Base-by-base conservation (phyloP, 306 rosid genomes). In the Quercus wislizeni region DNA sequence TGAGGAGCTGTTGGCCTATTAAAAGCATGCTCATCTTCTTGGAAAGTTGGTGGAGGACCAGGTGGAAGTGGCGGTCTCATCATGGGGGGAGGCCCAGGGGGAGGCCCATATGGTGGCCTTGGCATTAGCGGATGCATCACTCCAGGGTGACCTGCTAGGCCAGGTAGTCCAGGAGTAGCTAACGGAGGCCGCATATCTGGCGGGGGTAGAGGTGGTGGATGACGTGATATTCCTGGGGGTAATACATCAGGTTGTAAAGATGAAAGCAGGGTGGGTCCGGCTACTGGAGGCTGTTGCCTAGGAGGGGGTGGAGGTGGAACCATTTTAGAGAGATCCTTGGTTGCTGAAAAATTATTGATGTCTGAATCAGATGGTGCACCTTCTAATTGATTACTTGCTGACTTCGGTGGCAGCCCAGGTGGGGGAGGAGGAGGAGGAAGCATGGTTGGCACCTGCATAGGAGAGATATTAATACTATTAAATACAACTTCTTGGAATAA, bases 51-150 rank as follows among this genome's bases (percentile, higher is more conserved):
- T 74, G 99, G 99, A 79, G 99, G 99, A 35, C 99, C 99, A 56
- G 99, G 99, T 64, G 99, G 99, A 82, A 93, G 97, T 59, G 98
- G 99, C 1, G 99, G 99, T 85, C 93, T 91, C 99, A 90, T 89
- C 98, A 96, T 93, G 76, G 96, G 98, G 72, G 95, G 97, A 78
- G 91, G 99, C 67, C 99, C 99, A 70, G 94, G 96, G 27, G 96
- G 99, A 80, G 96, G 94, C 70, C 99, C 99, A 75, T 87, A 95
- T 55, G 98, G 99, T 35, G 98, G 97, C 92, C 96, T 85, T 56
- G 94, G 86, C 69, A 93, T 83, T 54, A 93, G 30, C 54, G 96
- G 96, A 75, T 84, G 86, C 96, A 93, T 95, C 96, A 93, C 85
- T 83, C 98, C 99, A 58, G 94, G 96, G 71, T 92, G 90, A 21